Base-by-base conservation (phyloP, 1,284 basidiomycete species). In the Neolentinus lepideus region DNA sequence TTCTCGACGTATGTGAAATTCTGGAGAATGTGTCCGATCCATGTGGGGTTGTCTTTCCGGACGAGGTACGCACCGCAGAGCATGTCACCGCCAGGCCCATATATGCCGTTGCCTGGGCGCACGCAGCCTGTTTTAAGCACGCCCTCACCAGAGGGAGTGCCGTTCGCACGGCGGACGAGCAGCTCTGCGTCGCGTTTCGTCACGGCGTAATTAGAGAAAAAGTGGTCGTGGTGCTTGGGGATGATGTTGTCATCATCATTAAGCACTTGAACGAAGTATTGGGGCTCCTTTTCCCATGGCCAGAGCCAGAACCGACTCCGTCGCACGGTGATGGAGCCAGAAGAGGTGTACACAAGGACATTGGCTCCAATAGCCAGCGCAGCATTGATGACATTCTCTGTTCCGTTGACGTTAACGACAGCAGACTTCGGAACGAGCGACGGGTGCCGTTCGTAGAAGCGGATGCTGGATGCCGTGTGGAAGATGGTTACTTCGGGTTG, bases 1-100 rank as follows among this genome's bases (percentile, higher is more conserved):
- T 90, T 90, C 68, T 90, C 88, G 58, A 89, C 86, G 61, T 87
- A 87, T 60, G 74, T 69, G 64, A 83, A 85, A 10, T 82, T 84
- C 60, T 85, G 80, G 29, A 88, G 60, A 56, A 79, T 75, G 59
- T 74, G 72, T 1, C 64, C 60, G 26, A 82, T 74, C 86, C 86
- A 90, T 0, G 80, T 78, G 0, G 81, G 83, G 62, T 85, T 88
- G 54, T 69, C 66, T 62, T 77, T 70, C 35, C 82, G 77, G 1
- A 77, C 71, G 29, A 90, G 76, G 62, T 83, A 84, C 14, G 79
- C 77, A 11, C 79, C 84, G 54, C 78, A 80, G 11, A 87, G 64
- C 61, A 84, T 75, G 64, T 90, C 88, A 2, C 88, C 88, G 24
- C 86, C 47, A 12, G 22, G 47, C 6, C 47, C 47, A 45, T 11